These are phyloP conservation scores for Eremothecium sinecaudum DNA, from an alignment of 1,139 yeast genomes.

Conservation along the genomic window DNA sequence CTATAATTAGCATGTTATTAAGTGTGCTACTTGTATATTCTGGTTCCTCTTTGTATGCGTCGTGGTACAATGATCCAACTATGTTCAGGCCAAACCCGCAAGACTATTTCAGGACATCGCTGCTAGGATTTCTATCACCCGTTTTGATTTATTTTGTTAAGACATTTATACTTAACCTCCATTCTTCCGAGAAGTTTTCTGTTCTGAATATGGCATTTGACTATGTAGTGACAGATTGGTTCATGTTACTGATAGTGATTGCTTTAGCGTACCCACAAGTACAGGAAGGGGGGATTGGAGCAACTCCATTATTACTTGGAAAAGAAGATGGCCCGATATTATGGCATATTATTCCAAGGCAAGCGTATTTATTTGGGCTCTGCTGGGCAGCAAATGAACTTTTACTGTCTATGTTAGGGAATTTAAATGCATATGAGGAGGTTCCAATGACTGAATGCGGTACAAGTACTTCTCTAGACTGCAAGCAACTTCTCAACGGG, in stretches of 20 bases:
- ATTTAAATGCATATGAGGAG: conserved; percentile 24
- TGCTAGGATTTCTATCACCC: conserved; percentile 31
- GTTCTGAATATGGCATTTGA: conserved; percentile 23
- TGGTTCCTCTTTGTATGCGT: conserved; percentile 18
- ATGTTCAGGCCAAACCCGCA: conserved; percentile 31
- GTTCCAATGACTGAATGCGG: conserved; percentile 9
- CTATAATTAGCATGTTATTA: conserved; percentile 11
- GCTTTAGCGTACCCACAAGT: conserved; percentile 31
- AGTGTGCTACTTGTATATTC: conserved; percentile 17
- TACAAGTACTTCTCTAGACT: neutral
- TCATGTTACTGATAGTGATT: conserved; percentile 26
- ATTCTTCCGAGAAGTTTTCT: conserved; percentile 15
- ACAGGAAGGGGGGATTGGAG: conserved; percentile 14
- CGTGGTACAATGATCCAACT: conserved; percentile 23
- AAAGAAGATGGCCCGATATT: conserved; percentile 8
- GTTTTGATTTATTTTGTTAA: conserved; percentile 25
- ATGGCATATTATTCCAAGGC: conserved; percentile 32
- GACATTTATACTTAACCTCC: conserved; percentile 21
- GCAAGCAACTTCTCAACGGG: conserved; percentile 1
- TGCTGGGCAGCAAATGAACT: conserved; percentile 30
- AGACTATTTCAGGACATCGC: conserved; percentile 29
- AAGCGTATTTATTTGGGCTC: conserved; percentile 29
- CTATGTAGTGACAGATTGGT: conserved; percentile 28
- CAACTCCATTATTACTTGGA: neutral
- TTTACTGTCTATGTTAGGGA: conserved; percentile 20